Evolutionary conservation across 208 protist genomes (phyloP).

Genomic region (Porcisia hertigi): DNA sequence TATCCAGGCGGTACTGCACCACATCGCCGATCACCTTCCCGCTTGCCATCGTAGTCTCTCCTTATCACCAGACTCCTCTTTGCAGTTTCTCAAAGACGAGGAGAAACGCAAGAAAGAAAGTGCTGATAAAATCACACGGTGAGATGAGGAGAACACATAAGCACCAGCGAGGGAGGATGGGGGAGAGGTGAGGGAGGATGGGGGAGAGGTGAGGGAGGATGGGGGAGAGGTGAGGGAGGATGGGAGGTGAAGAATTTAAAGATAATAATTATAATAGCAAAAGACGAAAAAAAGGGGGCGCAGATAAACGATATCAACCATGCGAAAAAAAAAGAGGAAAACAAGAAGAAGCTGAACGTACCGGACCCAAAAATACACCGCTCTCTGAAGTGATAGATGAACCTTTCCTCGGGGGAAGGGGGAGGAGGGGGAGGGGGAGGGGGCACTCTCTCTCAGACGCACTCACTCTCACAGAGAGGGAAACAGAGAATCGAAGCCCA

Average conservation of each 20-base stretch:
- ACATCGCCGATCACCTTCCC: conserved; percentile 63
- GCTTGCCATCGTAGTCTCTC: conserved; percentile 26
- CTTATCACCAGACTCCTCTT: neutral
- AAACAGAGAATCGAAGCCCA: neutral
- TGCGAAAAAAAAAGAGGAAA: conserved; percentile 10
- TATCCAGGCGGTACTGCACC: conserved; percentile 63
- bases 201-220: neutral
- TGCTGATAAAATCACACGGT: neutral
- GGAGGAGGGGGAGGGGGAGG: neutral
- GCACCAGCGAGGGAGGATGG: neutral
- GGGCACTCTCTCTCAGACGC: too few relatives aligned
- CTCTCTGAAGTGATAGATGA: neutral
- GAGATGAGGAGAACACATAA: neutral
- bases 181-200: neutral
- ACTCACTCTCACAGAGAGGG: neutral
- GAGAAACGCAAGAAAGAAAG: neutral
- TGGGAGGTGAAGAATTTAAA: too few relatives aligned
- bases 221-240: too few relatives aligned
- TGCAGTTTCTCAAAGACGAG: neutral
- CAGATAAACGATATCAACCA: conserved; percentile 3
- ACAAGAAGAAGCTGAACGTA: conserved; percentile 13
- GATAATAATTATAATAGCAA: neutral
- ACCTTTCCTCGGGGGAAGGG: neutral
- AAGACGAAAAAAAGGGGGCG: neutral
- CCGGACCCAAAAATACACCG: neutral